Evolutionary conservation across 768 basidiomycete species (phyloP), one percentile per base, ranked within the genome.

Genomic region (Arthromyces matolae): DNA sequence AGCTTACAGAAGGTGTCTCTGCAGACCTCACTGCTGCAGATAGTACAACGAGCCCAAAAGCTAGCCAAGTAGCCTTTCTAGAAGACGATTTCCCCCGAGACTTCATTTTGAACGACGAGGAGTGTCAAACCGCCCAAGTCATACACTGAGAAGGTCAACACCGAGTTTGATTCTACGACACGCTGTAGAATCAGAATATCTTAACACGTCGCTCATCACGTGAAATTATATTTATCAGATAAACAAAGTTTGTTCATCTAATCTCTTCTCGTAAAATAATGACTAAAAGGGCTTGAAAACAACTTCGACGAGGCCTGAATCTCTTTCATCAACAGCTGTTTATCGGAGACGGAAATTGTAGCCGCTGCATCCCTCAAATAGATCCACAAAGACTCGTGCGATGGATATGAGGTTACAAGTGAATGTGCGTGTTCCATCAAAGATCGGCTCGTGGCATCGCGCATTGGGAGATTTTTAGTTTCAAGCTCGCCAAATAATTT

Each of bases 341-440:
- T 51, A 22, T 47, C 41, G 12, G 22, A 36, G 2, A 27, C 16
- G 8, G 46, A 16, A 32, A 57, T 46, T 8, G 45, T 39, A 14
- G 29, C 22, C 2, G 44, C 28, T 9, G 47, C 43, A 19, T 53
- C 56, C 16, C 80, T 73, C 36, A 81, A 51, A 63, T 82, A 85
- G 52, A 81, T 64, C 83, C 84, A 86, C 14, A 86, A 69, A 0
- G 85, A 63, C 58, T 86, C 82, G 49, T 83, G 79, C 20, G 67
- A 53, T 1, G 85, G 79, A 56, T 77, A 86, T 16, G 68, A 56
- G 9, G 52, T 52, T 14, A 84, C 60, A 16, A 87, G 72, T 6
- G 71, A 67, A 39, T 71, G 50, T 5, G 79, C 77, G 52, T 84
- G 83, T 9, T 62, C 59, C 20, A 60, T 59, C 8, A 67, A 51